These are phyloP conservation scores for Agroathelia rolfsii DNA, from an alignment of 1,284 basidiomycete genomes.

Conservation along the genomic window DNA sequence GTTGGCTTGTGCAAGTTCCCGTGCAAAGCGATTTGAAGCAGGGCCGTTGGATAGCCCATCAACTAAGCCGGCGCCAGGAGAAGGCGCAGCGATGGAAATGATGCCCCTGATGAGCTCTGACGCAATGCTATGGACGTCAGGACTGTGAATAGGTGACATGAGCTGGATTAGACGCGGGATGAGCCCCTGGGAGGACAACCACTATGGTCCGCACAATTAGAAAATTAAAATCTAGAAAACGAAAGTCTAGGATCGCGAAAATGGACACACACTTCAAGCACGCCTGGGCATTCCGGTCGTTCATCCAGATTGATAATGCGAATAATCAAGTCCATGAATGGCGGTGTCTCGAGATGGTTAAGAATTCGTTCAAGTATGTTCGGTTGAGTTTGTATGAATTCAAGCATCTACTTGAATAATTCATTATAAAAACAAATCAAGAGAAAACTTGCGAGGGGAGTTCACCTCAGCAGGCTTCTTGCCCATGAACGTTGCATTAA, in stretches of 20 bases:
- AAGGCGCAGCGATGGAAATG: conserved; percentile 89
- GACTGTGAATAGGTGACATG: conserved; percentile 70
- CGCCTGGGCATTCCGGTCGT: conserved; percentile 68
- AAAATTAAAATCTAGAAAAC: conserved; percentile 22
- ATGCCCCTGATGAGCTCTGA: conserved; percentile 92
- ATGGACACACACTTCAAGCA: conserved; percentile 68
- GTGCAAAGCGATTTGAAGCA: conserved; percentile 81
- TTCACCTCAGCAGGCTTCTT: conserved; percentile 86
- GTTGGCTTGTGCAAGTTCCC: conserved; percentile 77
- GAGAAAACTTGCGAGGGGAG: conserved; percentile 32
- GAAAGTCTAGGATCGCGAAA: conserved; percentile 58
- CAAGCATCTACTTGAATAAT: conserved; percentile 73
- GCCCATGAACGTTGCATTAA: conserved; percentile 78
- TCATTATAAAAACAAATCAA: conserved; percentile 24
- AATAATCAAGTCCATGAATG: conserved; percentile 88
- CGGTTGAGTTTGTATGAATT: conserved; percentile 81
- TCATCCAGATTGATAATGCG: conserved; percentile 92
- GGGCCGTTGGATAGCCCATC: conserved; percentile 58
- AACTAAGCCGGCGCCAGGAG: conserved; percentile 61
- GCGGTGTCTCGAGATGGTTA: conserved; percentile 79
- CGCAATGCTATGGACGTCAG: conserved; percentile 80
- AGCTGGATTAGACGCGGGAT: conserved; percentile 77
- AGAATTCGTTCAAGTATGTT: conserved; percentile 79
- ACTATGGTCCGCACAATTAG: conserved; percentile 37
- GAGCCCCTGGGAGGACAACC: conserved; percentile 82